Evolutionary conservation across 2,329 filamentous ascomycete genomes (phyloP).

Genomic region (Karstenula rhodostoma): DNA sequence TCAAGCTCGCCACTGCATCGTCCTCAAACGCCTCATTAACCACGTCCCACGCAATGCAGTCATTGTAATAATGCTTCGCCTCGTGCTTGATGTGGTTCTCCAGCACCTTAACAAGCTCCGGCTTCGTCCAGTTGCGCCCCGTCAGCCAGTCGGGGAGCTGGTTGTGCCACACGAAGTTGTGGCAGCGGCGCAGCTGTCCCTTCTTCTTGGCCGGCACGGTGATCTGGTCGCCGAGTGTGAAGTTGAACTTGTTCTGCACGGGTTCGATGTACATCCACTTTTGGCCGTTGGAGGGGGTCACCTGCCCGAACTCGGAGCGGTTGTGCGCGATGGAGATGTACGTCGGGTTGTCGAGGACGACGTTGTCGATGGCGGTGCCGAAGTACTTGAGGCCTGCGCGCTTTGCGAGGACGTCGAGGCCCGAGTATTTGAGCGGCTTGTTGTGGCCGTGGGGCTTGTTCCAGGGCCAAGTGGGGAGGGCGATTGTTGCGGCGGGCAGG

Average conservation of each 20-base stretch:
- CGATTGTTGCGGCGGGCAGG: slow-evolving; percentile 25
- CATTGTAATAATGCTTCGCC: slow-evolving; percentile 65
- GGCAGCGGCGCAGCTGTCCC: slow-evolving; percentile 66
- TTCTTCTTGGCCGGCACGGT: slow-evolving; percentile 51
- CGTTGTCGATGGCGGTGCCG: slow-evolving; percentile 66
- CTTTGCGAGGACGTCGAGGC: slow-evolving; percentile 63
- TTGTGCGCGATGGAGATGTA: slow-evolving; percentile 66
- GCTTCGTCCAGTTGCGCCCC: slow-evolving; percentile 63
- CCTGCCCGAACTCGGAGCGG: slow-evolving; percentile 67
- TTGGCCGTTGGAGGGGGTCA: slow-evolving; percentile 70
- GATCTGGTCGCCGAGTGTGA: slow-evolving; percentile 62
- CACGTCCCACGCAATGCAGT: slow-evolving; percentile 72
- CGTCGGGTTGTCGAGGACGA: slow-evolving; percentile 55
- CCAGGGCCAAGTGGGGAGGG: slow-evolving; percentile 27
- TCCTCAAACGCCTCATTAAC: slow-evolving; percentile 71
- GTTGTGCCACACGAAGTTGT: slow-evolving; percentile 65
- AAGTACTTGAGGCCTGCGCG: slow-evolving; percentile 65
- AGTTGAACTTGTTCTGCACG: slow-evolving; percentile 64
- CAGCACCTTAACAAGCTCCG: slow-evolving; percentile 64
- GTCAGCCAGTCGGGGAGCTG: slow-evolving; percentile 64
- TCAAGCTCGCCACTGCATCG: slow-evolving; percentile 57
- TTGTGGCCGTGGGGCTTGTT: slow-evolving; percentile 20
- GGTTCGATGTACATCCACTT: slow-evolving; percentile 72
- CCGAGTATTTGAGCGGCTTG: slow-evolving; percentile 26
- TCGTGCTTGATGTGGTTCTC: slow-evolving; percentile 68